These are phyloP conservation scores for Trichoderma guizhouense DNA, from an alignment of 2,329 filamentous ascomycete species.

Conservation along the genomic window DNA sequence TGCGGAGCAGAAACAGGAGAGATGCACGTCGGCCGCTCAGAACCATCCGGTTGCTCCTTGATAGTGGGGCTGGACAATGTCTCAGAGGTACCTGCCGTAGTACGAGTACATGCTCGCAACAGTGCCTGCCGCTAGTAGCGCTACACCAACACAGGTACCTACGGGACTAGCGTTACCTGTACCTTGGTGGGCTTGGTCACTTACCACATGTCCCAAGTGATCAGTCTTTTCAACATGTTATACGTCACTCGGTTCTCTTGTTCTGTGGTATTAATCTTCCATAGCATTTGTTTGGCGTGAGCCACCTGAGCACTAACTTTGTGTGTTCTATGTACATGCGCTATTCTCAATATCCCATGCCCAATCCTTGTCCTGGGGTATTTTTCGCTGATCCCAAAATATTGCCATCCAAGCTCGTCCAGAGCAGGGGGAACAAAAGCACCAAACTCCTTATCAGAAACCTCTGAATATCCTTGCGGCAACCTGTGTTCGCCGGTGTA, in stretches of 20 bases:
- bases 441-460: neutral
- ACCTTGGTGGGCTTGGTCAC: neutral
- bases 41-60: neutral
- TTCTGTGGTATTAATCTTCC: neutral
- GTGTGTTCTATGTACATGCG: constrained; percentile 2
- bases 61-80: neutral
- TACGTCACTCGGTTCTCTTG: neutral
- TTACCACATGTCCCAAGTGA: constrained; percentile 1
- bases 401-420: neutral
- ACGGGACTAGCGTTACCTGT: neutral
- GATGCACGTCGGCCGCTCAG: neutral
- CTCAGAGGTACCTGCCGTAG: neutral
- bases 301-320: neutral
- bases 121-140: neutral
- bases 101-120: neutral
- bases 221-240: neutral
- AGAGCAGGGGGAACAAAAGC: neutral
- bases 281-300: constrained; percentile 7
- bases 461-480: neutral
- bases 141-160: neutral
- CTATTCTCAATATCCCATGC: neutral
- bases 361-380: neutral
- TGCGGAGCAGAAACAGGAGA: neutral
- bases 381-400: neutral
- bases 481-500: neutral